These are phyloP conservation scores for Dactylonectria macrodidyma DNA, from an alignment of 2,329 filamentous ascomycete genomes.

Conservation along the genomic window DNA sequence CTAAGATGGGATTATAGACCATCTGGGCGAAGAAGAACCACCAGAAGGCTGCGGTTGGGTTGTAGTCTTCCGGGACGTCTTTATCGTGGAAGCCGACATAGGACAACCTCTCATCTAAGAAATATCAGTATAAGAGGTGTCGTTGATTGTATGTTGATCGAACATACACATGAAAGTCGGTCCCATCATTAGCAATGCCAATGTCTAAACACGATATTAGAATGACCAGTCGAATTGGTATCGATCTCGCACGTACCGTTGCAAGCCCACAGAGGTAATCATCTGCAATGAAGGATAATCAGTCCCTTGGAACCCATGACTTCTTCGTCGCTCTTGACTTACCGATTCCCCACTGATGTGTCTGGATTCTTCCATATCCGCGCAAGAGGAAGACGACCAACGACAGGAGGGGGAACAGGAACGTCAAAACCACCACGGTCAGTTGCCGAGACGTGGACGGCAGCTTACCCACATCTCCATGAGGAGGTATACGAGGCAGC, in stretches of 20 bases:
- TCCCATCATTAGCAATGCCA: constrained; percentile 29
- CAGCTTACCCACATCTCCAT: constrained; percentile 21
- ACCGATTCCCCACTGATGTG: constrained; percentile 32
- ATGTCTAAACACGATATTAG: constrained; percentile 23
- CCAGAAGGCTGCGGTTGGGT: constrained; percentile 25
- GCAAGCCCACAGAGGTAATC: constrained; percentile 31
- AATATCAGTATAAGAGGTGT: not conserved
- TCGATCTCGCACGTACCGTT: constrained; percentile 24
- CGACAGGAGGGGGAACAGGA: constrained; percentile 30
- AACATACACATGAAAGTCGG: constrained; percentile 34
- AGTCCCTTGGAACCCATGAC: constrained; percentile 8
- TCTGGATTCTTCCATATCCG: constrained; percentile 28
- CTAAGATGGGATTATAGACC: constrained; percentile 61
- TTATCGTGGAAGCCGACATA: constrained; percentile 30
- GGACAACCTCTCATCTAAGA: constrained; percentile 27
- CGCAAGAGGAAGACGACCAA: constrained; percentile 21
- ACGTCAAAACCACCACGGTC: constrained; percentile 20
- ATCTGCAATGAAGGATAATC: constrained; percentile 13
- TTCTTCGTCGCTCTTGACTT: constrained; percentile 4
- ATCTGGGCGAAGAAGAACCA: constrained; percentile 58
- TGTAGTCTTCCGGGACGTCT: constrained; percentile 23
- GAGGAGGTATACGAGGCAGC: constrained; percentile 19
- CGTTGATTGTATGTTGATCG: not conserved
- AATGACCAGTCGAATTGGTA: not conserved
- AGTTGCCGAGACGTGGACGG: constrained; percentile 24